phyloP scores from a whole-genome alignment of 108 stramenopile genomes.

The Nitzschia sp. region DNA sequence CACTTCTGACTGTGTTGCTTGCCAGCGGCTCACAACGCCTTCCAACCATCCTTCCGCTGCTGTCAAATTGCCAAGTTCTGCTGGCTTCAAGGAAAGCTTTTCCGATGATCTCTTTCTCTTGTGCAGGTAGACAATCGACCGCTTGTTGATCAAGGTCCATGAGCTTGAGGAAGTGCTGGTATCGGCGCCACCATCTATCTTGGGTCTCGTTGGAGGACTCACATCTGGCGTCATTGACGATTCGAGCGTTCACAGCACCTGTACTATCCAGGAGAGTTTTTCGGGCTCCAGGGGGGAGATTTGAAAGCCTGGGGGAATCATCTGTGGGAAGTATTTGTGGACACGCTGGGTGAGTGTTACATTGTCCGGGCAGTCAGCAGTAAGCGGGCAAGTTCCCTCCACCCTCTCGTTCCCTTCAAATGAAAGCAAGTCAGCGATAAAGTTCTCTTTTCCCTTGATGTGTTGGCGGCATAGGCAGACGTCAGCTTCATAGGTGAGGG shows the following conservation, averaged over 20 bases:
- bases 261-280: background rate
- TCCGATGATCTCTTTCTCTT: background rate
- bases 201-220: too few relatives aligned
- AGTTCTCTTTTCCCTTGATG: background rate
- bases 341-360: too few relatives aligned
- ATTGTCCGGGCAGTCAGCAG: background rate
- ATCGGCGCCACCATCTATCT: too few relatives aligned
- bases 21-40: background rate
- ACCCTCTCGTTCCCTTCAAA: background rate
- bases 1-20: background rate
- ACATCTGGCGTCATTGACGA: too few relatives aligned
- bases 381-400: background rate
- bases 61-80: background rate
- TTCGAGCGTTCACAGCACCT: background rate
- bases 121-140: background rate
- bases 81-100: background rate
- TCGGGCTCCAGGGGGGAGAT: background rate
- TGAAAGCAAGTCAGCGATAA: background rate
- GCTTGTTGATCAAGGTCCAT: too few relatives aligned
- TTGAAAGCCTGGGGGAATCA: background rate
- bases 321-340: background rate
- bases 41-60: background rate
- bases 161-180: too few relatives aligned
- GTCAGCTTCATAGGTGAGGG: background rate
- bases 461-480: background rate